Evolutionary conservation across 2,329 filamentous ascomycete genomes (phyloP), one percentile per base, ranked within the genome.

Genomic region (Acephala macrosclerotiorum): DNA sequence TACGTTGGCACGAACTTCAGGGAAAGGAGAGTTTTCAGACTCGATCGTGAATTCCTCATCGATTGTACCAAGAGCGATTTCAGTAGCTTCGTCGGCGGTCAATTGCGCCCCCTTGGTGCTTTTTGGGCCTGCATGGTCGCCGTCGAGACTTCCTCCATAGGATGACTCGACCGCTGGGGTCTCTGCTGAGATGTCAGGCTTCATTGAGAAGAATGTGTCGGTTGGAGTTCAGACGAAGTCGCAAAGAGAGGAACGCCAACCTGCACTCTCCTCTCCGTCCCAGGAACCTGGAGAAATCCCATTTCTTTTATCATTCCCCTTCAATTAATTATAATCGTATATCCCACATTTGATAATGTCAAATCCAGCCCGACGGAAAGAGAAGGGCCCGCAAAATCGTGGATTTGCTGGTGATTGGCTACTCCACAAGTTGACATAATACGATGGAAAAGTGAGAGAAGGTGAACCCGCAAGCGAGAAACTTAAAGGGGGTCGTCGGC

Each of bases 61-160:
- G 22, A 63, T 66, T n/a, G 57, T 61, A 22, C 53, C 65, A 26
- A 66, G 40, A 29, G 60, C 64, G 22, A 63, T 55, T 38, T 63
- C 64, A 7, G 59, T 58, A 2, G 57, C 61, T 18, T 64, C 38
- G 29, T 64, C 65, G 22, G 51, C 40, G 18, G 62, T 64, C 29
- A 58, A 29, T 2, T 16, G 55, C n/a, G n/a, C 38, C 33, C 29
- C 38, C 38, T 58, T n/a, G 55, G 20, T 1, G 16, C n/a, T 58
- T 7, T 38, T 58, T n/a, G 36, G 7, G 11, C 36, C 18, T 58
- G 33, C 7, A 58, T 58, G 8, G 16, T 58, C 18, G 55, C 22
- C 33, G n/a, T 58, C 22, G n/a, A 58, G 18, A 40, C 33, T 58
- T 20, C 18, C 55, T 14, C 55, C 29, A 40, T 3, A 58, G 36